A percentile compares a stretch with the other conserved stretches of the same genome.
phyloP scores from a whole-genome alignment of 2,329 filamentous ascomycete genomes.

The Penicillium sp. region DNA sequence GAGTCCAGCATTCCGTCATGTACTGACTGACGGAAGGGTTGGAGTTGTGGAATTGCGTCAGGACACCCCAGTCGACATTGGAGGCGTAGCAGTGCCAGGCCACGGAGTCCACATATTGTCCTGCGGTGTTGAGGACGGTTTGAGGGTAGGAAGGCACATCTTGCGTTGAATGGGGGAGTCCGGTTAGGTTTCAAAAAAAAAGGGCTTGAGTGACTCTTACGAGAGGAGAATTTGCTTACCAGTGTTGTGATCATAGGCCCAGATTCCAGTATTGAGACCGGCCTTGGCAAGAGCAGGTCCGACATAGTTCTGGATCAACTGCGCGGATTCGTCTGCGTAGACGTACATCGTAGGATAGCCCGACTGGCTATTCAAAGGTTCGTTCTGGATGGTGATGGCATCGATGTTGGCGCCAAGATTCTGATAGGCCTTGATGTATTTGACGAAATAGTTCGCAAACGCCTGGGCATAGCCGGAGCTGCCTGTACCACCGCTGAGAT shows the following conservation, averaged over 20 bases:
- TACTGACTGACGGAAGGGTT: slow-evolving; percentile 33
- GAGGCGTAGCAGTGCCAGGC: slow-evolving; percentile 39
- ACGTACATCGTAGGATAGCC: slow-evolving; percentile 38
- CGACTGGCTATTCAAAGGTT: slow-evolving; percentile 34
- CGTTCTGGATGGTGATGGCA: slow-evolving; percentile 36
- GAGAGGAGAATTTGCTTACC: slow-evolving; percentile 7
- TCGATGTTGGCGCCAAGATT: slow-evolving; percentile 30
- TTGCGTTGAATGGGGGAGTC: neutral
- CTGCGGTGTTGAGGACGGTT: slow-evolving; percentile 28
- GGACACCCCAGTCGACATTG: slow-evolving; percentile 30
- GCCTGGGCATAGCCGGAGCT: slow-evolving; percentile 28
- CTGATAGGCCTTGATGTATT: slow-evolving; percentile 34
- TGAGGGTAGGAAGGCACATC: slow-evolving; percentile 32
- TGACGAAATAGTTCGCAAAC: slow-evolving; percentile 33
- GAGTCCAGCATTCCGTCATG: slow-evolving; percentile 39
- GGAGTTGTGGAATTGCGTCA: slow-evolving; percentile 30
- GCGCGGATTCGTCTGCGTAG: slow-evolving; percentile 29
- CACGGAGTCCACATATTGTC: slow-evolving; percentile 25
- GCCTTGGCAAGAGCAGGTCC: slow-evolving; percentile 24
- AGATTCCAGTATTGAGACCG: slow-evolving; percentile 21
- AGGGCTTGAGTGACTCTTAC: neutral
- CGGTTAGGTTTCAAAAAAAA: neutral
- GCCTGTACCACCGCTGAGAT: slow-evolving; percentile 20
- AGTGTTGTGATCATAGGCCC: slow-evolving; percentile 39
- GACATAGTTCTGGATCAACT: slow-evolving; percentile 27